A percentile compares a stretch with the other conserved stretches of the same genome.
Evolutionary conservation across 306 rosid species (phyloP).

Genomic region (Lablab purpureus): DNA sequence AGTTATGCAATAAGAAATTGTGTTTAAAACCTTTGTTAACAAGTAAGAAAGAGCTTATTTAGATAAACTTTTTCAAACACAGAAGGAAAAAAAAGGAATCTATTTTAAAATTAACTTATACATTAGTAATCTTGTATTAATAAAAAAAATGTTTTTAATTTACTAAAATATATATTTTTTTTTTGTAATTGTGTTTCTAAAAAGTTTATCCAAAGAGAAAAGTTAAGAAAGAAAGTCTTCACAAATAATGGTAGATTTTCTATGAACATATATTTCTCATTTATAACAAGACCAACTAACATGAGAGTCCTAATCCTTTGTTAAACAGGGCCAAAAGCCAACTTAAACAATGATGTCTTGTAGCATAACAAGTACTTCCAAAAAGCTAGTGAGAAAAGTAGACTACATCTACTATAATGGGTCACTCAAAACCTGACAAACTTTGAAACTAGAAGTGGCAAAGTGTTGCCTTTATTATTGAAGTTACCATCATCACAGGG

Average conservation of each 20-base stretch:
- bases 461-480: constrained; percentile 23
- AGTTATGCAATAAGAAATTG: neutral
- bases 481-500: constrained; percentile 30
- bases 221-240: neutral
- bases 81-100: no score
- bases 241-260: neutral
- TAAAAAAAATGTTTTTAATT: no score
- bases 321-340: neutral
- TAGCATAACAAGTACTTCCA: neutral
- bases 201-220: neutral
- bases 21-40: no score
- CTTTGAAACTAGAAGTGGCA: neutral
- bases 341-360: neutral
- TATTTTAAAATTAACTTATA: no score
- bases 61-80: no score
- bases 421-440: constrained; percentile 9
- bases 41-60: no score
- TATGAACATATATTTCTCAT: neutral
- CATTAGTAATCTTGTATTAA: no score
- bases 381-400: neutral
- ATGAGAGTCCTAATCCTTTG: neutral
- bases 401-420: constrained; percentile 9
- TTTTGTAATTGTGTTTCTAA: no score
- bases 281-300: neutral
- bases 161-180: no score